Evolutionary conservation across 768 basidiomycete species (phyloP).

Genomic region (Lentinula aciculospora): DNA sequence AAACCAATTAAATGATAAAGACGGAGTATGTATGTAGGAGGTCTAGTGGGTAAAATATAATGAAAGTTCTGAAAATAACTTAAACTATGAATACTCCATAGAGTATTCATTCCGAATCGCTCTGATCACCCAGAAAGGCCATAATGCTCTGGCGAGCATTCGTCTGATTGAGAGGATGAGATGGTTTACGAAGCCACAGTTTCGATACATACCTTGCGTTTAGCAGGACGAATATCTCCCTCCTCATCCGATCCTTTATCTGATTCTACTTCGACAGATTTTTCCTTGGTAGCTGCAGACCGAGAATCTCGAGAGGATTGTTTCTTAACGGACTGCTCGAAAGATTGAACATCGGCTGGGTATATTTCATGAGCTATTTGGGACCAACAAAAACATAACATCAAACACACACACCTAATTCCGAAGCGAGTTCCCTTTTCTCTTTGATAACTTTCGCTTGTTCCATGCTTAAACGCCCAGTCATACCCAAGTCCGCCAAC

Average conservation of each 20-base stretch:
- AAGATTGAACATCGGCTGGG: conserved; percentile 71
- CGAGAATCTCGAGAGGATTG: conserved; percentile 15
- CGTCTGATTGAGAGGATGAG: conserved; percentile 17
- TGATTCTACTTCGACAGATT: conserved; percentile 17
- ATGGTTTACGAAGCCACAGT: neutral
- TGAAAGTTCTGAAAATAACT: neutral
- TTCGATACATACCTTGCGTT: conserved; percentile 32
- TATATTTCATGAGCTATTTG: neutral
- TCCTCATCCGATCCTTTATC: conserved; percentile 27
- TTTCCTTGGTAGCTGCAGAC: conserved; percentile 22
- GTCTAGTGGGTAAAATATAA: neutral
- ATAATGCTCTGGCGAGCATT: conserved; percentile 57
- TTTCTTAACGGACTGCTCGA: conserved; percentile 42
- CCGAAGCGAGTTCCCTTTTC: conserved; percentile 70
- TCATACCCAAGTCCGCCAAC: conserved; percentile 74
- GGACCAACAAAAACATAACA: neutral
- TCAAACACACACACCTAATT: conserved; percentile 47
- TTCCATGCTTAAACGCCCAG: conserved; percentile 67
- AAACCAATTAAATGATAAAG: neutral
- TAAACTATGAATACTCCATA: neutral
- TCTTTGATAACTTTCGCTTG: conserved; percentile 74
- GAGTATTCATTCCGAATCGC: conserved; percentile 49
- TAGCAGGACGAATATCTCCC: conserved; percentile 26
- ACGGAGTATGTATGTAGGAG: neutral
- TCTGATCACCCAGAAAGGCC: conserved; percentile 70